phyloP scores from a whole-genome alignment of 768 basidiomycete species.

The Russula dissimulans region DNA sequence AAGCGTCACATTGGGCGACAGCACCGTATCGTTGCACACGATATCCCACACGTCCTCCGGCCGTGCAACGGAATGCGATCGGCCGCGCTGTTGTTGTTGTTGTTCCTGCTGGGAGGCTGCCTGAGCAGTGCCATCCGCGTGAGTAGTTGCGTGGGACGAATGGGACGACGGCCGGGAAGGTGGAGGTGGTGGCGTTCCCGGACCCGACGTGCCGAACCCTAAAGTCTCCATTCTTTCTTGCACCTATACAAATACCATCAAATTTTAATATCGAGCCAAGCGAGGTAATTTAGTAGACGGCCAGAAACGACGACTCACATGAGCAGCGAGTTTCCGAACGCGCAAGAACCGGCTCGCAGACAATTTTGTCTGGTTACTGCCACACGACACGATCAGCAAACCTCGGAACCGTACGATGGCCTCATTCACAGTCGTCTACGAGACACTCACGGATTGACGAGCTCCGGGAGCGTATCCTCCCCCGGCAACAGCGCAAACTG shows the following conservation, averaged over 20 bases:
- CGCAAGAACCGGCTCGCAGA: slow-evolving; percentile 83
- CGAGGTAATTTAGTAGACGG: background rate
- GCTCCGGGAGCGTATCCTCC: slow-evolving; percentile 59
- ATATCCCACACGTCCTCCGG: slow-evolving; percentile 75
- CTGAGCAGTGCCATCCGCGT: too few species aligned
- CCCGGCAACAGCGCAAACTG: slow-evolving; percentile 83
- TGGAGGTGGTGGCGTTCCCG: slow-evolving; percentile 2
- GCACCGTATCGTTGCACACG: slow-evolving; percentile 73
- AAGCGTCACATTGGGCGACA: slow-evolving; percentile 83
- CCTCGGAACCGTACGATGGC: background rate
- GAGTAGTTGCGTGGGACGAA: too few species aligned
- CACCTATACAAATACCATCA: slow-evolving; percentile 38
- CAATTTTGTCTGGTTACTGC: slow-evolving; percentile 69
- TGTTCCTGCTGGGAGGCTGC: slow-evolving; percentile 23
- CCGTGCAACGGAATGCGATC: background rate
- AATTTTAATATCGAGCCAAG: background rate
- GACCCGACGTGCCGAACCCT: slow-evolving; percentile 24
- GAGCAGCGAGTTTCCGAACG: slow-evolving; percentile 71
- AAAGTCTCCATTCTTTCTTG: slow-evolving; percentile 73
- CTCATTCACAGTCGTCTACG: background rate
- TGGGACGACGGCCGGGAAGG: too few species aligned
- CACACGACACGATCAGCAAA: background rate
- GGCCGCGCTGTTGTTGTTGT: slow-evolving; percentile 15
- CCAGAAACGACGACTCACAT: slow-evolving; percentile 38
- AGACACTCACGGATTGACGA: slow-evolving; percentile 71